phyloP scores from a whole-genome alignment of 805 yeast species.

The Wickerhamiella cacticola region DNA sequence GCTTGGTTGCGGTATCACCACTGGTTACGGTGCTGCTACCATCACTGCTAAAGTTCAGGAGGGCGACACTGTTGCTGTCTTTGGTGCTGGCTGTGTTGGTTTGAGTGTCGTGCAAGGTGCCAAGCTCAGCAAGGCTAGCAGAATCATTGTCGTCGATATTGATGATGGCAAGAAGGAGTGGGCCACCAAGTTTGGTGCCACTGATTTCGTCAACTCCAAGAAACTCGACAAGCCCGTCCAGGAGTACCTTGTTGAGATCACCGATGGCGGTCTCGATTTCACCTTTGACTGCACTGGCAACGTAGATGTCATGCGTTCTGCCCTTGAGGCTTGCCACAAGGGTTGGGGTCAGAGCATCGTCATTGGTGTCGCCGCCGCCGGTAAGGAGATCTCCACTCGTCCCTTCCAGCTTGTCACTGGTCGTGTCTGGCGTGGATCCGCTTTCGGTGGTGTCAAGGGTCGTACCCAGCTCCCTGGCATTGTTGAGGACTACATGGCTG shows the following conservation, averaged over 20 bases:
- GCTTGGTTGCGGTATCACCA: slow-evolving; percentile 96
- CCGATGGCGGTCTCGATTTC: slow-evolving; percentile 94
- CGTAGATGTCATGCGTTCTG: slow-evolving; percentile 86
- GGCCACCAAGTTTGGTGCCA: slow-evolving; percentile 87
- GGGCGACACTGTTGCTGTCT: slow-evolving; percentile 91
- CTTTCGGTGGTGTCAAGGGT: slow-evolving; percentile 99
- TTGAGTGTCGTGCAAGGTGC: slow-evolving; percentile 96
- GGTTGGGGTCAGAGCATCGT: slow-evolving; percentile 97
- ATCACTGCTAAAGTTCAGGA: slow-evolving; percentile 81
- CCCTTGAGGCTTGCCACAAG: slow-evolving; percentile 93
- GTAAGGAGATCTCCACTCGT: slow-evolving; percentile 89
- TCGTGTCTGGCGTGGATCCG: slow-evolving; percentile 97
- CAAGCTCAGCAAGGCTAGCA: slow-evolving; percentile 62
- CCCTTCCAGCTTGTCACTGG: slow-evolving; percentile 99
- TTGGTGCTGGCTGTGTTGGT: slow-evolving; percentile 98
- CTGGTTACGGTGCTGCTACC: slow-evolving; percentile 96
- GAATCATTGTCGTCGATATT: slow-evolving; percentile 71
- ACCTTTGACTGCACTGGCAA: slow-evolving; percentile 99
- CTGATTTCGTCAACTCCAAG: slow-evolving; percentile 82
- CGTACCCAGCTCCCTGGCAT: slow-evolving; percentile 87
- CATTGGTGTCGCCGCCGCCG: slow-evolving; percentile 98
- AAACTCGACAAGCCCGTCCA: slow-evolving; percentile 65
- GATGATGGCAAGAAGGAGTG: slow-evolving; percentile 74
- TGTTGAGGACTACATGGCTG: slow-evolving; percentile 73
- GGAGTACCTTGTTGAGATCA: slow-evolving; percentile 60